Conservation (phyloP, 495 filamentous ascomycete genomes). For the Xylaria palmicola region DNA sequence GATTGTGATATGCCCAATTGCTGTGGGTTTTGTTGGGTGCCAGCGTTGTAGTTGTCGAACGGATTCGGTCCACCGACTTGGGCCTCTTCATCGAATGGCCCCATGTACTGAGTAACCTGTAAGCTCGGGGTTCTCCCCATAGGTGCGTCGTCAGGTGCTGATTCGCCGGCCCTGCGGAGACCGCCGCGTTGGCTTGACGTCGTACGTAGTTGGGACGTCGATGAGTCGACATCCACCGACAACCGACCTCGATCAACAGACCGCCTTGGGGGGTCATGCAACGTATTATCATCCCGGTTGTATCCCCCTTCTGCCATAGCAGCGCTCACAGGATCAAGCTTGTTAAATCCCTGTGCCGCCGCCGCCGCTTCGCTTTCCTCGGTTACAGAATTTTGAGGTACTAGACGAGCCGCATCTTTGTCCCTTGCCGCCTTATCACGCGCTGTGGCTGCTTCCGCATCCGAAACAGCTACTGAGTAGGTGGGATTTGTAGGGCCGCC, state of each 20-base stretch:
- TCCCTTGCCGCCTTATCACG: constrained; percentile 58
- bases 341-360: constrained; percentile 41
- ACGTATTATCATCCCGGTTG: constrained; percentile 36
- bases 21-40: not conserved
- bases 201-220: constrained; percentile 27
- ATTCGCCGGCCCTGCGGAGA: constrained; percentile 45
- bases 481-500: constrained; percentile 68
- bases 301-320: constrained; percentile 43
- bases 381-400: constrained; percentile 40
- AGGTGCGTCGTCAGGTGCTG: constrained; percentile 27
- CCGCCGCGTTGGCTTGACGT: constrained; percentile 42
- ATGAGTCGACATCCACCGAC: constrained; percentile 21
- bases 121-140: constrained; percentile 25
- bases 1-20: not conserved
- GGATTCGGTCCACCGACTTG: constrained; percentile 24
- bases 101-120: constrained; percentile 35
- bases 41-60: not conserved
- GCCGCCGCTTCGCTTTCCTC: constrained; percentile 27
- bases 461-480: constrained; percentile 71
- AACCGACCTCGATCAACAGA: constrained; percentile 2
- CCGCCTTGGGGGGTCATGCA: constrained; percentile 28
- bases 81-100: constrained; percentile 29
- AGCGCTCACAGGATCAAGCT: constrained; percentile 34
- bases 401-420: constrained; percentile 63
- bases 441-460: constrained; percentile 59